Evolutionary conservation across 1,284 basidiomycete genomes (phyloP), one percentile per base, ranked within the genome.

Genomic region (Leccinum ponderosum): DNA sequence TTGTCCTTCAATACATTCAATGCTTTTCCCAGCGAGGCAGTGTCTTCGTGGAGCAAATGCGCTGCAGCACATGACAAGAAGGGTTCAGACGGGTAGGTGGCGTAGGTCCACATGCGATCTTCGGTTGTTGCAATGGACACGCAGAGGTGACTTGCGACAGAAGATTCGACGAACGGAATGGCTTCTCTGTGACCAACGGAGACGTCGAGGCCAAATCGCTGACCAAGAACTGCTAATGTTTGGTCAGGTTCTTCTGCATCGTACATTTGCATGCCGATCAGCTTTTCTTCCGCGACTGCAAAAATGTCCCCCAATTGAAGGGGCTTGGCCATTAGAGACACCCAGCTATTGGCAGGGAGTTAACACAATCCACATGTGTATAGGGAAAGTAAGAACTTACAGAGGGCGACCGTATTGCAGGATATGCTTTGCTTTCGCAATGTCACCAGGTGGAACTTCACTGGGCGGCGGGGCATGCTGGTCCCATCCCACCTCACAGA

Each of bases 171-270:
- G 22, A 20, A 48, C 44, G 20, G 4, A 48, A 14, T 11, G 3
- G 9, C 12, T 12, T 48, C 6, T 1, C 20, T 4, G 17, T 48
- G 44, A 22, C 44, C 44, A 6, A 48, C 3, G 12, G 3, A 4
- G 12, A 48, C 12, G 17, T 48, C 12, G 20, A 48, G 44, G 44
- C 6, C 17, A 15, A 48, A 48, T 22, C 44, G 11, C 44, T 48
- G 44, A 22, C 17, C 11, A 6, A 48, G 44, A 0, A 48, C 20
- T 6, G 44, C 44, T 12, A 48, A 1, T 48, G 20, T 20, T 20
- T 48, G 44, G 6, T 9, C 11, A 12, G 9, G 4, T 0, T 31
- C 6, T 3, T 12, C 8, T n/a, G 6, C 7, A 0, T n/a, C 12
- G 9, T 12, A 22, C 9, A 0, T 1, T 31, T 31, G 9, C 4